Evolutionary conservation across 352 stramenopile species (phyloP), one percentile per base, ranked within the genome.

Genomic region (Phytophthora boehmeriae): DNA sequence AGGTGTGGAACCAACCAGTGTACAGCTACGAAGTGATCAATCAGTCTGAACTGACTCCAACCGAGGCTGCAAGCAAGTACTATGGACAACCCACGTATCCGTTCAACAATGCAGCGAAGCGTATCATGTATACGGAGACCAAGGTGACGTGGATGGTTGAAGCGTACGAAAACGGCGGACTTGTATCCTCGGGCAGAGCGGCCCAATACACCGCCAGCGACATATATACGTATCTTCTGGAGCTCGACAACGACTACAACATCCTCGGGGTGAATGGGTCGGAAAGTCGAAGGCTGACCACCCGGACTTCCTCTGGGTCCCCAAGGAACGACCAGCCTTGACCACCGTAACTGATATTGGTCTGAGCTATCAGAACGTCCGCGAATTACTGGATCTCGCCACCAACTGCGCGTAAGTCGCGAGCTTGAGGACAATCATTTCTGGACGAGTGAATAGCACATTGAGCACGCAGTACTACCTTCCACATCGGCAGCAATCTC

Each of bases 1-100:
- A 74, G 42, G 69, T 86, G n/a, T 85, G 76, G 73, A 85, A 85
- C 60, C 68, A 79, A 49, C 76, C 76, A 1, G 57, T 85, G n/a
- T 54, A 63, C 30, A 73, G 59, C 55, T 85, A 83, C 59, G 38
- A 71, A 30, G 46, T 80, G 11, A 8, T 53, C 13, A 44, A 48
- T 8, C 38, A 62, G 44, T 45, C 53, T 13, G 60, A 75, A n/a
- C 39, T 80, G 51, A 63, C 54, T 6, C 63, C 63, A 1, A 47
- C 52, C 11, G 16, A 75, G 6, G 70, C 61, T 0, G 69, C 69
- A 2, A 36, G 55, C 39, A 38, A 62, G 39, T 75, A 62, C 48
- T 80, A 64, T 42, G 46, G 49, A 35, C 63, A 65, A 30, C 48
- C 39, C n/a, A 58, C 43, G 45, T 84, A 84, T 44, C 68, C 68